These are phyloP conservation scores for Protea cynaroides DNA, from an alignment of 164 flowering plant species.

Conservation along the genomic window DNA sequence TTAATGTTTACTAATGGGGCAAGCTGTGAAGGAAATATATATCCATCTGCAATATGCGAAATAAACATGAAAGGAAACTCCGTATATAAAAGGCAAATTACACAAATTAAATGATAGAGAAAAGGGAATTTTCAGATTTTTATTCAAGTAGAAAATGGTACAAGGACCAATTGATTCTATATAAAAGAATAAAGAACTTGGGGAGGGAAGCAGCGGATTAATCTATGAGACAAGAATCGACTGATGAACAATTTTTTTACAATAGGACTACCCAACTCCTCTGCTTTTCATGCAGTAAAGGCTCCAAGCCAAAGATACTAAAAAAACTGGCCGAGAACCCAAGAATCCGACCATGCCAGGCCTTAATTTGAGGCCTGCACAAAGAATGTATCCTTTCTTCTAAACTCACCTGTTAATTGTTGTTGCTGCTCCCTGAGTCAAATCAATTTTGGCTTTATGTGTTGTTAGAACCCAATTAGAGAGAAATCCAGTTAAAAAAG, in stretches of 20 bases:
- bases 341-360: constrained; percentile 34
- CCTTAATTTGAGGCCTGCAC: constrained; percentile 53
- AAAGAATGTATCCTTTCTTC: constrained; percentile 37
- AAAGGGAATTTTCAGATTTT: background rate
- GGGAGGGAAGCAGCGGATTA: constrained; percentile 32
- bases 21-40: too few species aligned
- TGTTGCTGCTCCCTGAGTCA: constrained; percentile 32
- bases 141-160: constrained; percentile 30
- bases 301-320: constrained; percentile 42
- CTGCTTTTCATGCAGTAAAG: constrained; percentile 24
- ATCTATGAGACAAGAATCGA: constrained; percentile 27
- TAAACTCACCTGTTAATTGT: constrained; percentile 36
- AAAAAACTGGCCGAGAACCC: constrained; percentile 43
- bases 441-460: constrained; percentile 22
- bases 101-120: background rate
- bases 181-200: constrained; percentile 43
- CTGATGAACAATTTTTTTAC: constrained; percentile 28
- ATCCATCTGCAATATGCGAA: too few species aligned
- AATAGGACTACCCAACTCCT: constrained; percentile 19
- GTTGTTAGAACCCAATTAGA: constrained; percentile 44
- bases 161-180: constrained; percentile 22
- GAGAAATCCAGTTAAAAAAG: constrained; percentile 33
- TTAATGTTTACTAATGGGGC: too few species aligned
- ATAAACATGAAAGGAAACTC: too few species aligned
- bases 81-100: background rate